Conservation (phyloP, 2,329 filamentous ascomycete genomes). For the Epichloe bromicola region DNA sequence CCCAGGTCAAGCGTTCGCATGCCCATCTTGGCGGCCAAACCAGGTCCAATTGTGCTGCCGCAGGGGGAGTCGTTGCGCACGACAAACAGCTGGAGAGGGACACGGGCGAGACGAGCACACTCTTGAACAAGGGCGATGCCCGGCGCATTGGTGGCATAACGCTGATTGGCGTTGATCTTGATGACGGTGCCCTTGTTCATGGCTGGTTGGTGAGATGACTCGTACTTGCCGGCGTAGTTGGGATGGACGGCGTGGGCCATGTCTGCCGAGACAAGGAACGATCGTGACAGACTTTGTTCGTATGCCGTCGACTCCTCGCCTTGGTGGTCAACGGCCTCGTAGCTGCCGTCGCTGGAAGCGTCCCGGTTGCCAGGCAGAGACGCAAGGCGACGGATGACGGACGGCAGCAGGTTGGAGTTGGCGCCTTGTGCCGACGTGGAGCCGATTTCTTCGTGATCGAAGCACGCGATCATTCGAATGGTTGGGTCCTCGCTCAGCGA, state of each 20-base stretch:
- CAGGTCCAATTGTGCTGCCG: conserved; percentile 95
- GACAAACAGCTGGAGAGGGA: conserved; percentile 90
- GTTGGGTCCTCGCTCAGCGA: conserved; percentile 63
- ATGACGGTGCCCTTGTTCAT: conserved; percentile 96
- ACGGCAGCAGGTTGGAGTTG: conserved; percentile 79
- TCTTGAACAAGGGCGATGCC: conserved; percentile 90
- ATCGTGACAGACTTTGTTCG: conserved; percentile 82
- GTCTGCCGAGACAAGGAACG: conserved; percentile 89
- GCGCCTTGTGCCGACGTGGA: conserved; percentile 87
- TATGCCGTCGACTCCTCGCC: conserved; percentile 64
- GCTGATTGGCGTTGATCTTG: conserved; percentile 95
- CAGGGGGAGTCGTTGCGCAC: conserved; percentile 94
- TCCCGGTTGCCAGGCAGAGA: conserved; percentile 57
- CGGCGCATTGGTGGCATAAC: conserved; percentile 92
- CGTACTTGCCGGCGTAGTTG: conserved; percentile 88
- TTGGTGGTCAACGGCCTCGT: conserved; percentile 45
- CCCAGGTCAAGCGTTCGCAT: conserved; percentile 83
- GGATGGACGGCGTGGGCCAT: conserved; percentile 97
- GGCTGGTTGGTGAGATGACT: conserved; percentile 76
- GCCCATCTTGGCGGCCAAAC: conserved; percentile 77
- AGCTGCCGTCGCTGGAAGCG: conserved; percentile 49
- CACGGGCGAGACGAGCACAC: conserved; percentile 57
- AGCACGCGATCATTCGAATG: conserved; percentile 86
- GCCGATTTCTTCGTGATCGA: conserved; percentile 97
- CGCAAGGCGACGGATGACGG: conserved; percentile 75